phyloP scores from a whole-genome alignment of 2,329 filamentous ascomycete genomes.

The Trichophaea hybrida region DNA sequence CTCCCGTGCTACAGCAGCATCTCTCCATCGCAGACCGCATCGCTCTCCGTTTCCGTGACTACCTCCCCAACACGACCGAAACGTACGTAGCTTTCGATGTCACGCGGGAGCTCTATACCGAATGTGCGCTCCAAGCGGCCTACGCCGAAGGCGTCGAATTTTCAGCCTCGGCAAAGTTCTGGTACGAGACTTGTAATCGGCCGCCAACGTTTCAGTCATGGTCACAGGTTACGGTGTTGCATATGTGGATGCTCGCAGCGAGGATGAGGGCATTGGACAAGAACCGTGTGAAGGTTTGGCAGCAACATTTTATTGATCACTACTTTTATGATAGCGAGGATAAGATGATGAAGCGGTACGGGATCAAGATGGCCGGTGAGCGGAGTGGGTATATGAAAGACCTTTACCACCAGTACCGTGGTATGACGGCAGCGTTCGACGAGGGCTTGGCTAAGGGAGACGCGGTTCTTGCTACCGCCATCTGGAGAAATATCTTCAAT shows the following conservation, averaged over 20 bases:
- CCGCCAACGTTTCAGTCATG: conserved; percentile 84
- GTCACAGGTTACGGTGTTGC: conserved; percentile 90
- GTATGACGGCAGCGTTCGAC: conserved; percentile 68
- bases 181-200: conserved; percentile 69
- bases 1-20: neutral
- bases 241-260: conserved; percentile 82
- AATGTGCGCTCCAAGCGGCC: conserved; percentile 56
- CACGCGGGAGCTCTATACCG: conserved; percentile 64
- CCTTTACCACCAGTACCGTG: conserved; percentile 85
- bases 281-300: conserved; percentile 37
- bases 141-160: conserved; percentile 54
- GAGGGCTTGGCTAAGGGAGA: conserved; percentile 66
- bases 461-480: conserved; percentile 60
- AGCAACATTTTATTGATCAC: conserved; percentile 83
- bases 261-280: conserved; percentile 24
- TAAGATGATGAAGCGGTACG: conserved; percentile 68
- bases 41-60: conserved; percentile 6
- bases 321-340: conserved; percentile 85
- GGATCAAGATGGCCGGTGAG: conserved; percentile 34
- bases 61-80: conserved; percentile 34
- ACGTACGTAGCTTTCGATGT: conserved; percentile 67
- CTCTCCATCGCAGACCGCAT: conserved; percentile 7
- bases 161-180: conserved; percentile 58
- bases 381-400: conserved; percentile 65
- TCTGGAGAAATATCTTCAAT: conserved; percentile 92